These are phyloP conservation scores for Cnidoscolus chayamansa DNA, from an alignment of 441 rosid genomes.

Conservation along the genomic window DNA sequence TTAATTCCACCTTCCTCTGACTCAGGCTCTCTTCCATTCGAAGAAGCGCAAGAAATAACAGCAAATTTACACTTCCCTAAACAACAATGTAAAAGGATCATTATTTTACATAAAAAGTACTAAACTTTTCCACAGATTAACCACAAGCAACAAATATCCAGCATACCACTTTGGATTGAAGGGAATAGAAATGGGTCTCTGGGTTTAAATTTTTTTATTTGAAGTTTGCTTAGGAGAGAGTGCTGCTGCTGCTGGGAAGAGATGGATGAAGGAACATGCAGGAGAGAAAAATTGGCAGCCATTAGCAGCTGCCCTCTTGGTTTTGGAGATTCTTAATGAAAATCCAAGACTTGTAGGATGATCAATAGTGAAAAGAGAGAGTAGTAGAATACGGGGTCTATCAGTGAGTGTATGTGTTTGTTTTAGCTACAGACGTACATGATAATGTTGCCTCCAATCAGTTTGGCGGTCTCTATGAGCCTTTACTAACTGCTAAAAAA, in stretches of 20 bases:
- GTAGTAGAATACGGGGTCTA: neutral
- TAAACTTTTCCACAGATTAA: slow-evolving; percentile 2
- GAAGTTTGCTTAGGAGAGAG: slow-evolving; percentile 20
- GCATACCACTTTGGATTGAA: slow-evolving; percentile 10
- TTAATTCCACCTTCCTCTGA: slow-evolving; percentile 39
- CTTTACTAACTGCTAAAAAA: slow-evolving; percentile 12
- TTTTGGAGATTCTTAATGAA: neutral
- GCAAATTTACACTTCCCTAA: slow-evolving; percentile 32
- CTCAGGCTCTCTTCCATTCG: slow-evolving; percentile 66
- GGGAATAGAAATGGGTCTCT: slow-evolving; percentile 15
- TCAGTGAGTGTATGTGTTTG: slow-evolving; percentile 1
- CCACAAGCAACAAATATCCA: neutral
- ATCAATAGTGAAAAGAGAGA: neutral
- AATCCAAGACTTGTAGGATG: neutral
- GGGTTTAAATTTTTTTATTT: slow-evolving; percentile 21
- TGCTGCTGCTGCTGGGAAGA: slow-evolving; percentile 1
- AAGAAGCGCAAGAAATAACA: slow-evolving; percentile 38
- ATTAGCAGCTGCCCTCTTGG: slow-evolving; percentile 14
- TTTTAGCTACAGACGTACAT: slow-evolving; percentile 16
- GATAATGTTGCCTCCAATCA: slow-evolving; percentile 14
- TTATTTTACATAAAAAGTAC: neutral
- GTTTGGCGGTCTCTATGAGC: neutral
- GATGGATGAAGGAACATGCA: slow-evolving; percentile 27
- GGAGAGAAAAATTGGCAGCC: slow-evolving; percentile 38
- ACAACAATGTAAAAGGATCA: slow-evolving; percentile 1